A percentile compares a stretch with the other conserved stretches of the same genome.
Evolutionary conservation across 1,284 basidiomycete species (phyloP).

Genomic region (Ceratobasidium sp.): DNA sequence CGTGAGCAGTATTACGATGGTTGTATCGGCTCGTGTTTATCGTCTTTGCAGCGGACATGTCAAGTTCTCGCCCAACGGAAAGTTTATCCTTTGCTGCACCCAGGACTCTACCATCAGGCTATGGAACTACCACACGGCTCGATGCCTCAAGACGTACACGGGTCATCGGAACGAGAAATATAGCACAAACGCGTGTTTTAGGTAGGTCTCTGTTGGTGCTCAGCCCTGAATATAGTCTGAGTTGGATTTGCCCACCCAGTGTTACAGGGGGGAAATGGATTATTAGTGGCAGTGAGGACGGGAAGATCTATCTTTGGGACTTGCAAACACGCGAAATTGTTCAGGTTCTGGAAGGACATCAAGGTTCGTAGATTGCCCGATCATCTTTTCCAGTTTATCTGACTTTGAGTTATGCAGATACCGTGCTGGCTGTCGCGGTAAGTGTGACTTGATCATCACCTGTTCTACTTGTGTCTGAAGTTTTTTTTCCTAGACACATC

Average conservation of each 20-base stretch:
- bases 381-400: constrained; percentile 27
- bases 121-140: constrained; percentile 93
- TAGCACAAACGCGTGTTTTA: constrained; percentile 75
- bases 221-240: too few species aligned
- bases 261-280: constrained; percentile 78
- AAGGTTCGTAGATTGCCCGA: constrained; percentile 61
- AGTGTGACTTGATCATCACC: constrained; percentile 50
- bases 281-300: constrained; percentile 90
- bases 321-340: constrained; percentile 82
- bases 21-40: constrained; percentile 44
- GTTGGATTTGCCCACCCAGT: constrained; percentile 48
- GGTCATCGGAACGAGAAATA: constrained; percentile 86
- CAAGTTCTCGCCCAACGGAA: constrained; percentile 90
- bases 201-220: not conserved
- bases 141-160: constrained; percentile 91
- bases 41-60: constrained; percentile 72
- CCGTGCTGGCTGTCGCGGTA: constrained; percentile 78
- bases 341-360: constrained; percentile 80
- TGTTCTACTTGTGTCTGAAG: constrained; percentile 21
- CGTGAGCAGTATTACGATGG: constrained; percentile 61
- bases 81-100: constrained; percentile 87
- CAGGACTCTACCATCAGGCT: constrained; percentile 93
- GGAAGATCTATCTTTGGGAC: constrained; percentile 90
- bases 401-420: constrained; percentile 61
- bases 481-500: constrained; percentile 67